These are phyloP conservation scores for Breynia disticha DNA, from an alignment of 441 rosid species.

Conservation along the genomic window DNA sequence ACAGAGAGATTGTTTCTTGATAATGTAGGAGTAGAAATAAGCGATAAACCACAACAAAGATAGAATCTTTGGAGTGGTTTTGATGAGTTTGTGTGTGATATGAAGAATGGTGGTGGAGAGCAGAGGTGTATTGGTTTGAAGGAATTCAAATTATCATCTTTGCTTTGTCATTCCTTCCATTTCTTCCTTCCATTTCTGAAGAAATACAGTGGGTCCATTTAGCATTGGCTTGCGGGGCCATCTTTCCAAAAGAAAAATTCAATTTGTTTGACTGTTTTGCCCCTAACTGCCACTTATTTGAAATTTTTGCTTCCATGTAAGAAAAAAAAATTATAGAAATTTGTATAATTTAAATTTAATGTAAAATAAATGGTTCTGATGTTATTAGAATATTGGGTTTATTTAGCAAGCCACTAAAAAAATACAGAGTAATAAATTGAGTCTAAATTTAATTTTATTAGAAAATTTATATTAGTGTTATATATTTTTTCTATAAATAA, in stretches of 20 bases:
- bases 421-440: too few species aligned
- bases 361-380: too few species aligned
- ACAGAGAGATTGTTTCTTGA: neutral
- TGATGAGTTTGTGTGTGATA: slow-evolving; percentile 6
- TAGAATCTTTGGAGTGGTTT: neutral
- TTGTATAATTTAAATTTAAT: too few species aligned
- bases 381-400: too few species aligned
- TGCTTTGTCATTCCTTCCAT: slow-evolving; percentile 18
- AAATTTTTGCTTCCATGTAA: neutral
- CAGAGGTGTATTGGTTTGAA: slow-evolving; percentile 42
- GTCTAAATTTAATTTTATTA: too few species aligned
- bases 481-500: too few species aligned
- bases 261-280: slow-evolving; percentile 5
- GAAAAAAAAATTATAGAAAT: too few species aligned
- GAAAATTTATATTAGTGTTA: too few species aligned
- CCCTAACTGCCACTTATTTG: slow-evolving; percentile 9
- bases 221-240: slow-evolving; percentile 8
- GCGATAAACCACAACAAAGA: neutral
- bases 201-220: too few species aligned
- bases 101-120: slow-evolving; percentile 11
- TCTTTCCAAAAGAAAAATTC: slow-evolving; percentile 13
- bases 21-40: neutral
- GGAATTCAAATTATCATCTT: slow-evolving; percentile 56
- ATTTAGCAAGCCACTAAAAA: too few species aligned
- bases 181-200: slow-evolving; percentile 1